Evolutionary conservation across 352 stramenopile genomes (phyloP).

Genomic region (Globisporangium cederbergense): DNA sequence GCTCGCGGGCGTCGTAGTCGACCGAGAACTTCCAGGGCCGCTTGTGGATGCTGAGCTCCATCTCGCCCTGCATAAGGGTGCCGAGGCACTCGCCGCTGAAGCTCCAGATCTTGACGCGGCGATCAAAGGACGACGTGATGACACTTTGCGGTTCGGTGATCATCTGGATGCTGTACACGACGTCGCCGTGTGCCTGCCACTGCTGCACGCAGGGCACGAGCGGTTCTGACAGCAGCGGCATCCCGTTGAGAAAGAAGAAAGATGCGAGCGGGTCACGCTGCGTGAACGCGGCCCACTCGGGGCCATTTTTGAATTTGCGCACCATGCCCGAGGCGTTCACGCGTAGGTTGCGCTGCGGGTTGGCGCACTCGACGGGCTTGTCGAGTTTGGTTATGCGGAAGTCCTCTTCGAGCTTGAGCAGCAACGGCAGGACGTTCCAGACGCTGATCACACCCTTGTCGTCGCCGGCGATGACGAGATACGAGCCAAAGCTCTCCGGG

Average conservation of each 20-base stretch:
- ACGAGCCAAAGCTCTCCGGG: conserved; percentile 27
- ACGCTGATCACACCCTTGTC: conserved; percentile 74
- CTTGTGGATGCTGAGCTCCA: conserved; percentile 27
- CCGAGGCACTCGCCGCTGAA: conserved; percentile 63
- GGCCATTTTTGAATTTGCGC: conserved; percentile 58
- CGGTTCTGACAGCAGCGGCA: conserved; percentile 36
- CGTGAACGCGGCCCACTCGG: conserved; percentile 55
- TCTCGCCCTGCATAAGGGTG: conserved; percentile 71
- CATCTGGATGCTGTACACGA: conserved; percentile 76
- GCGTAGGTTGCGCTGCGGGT: conserved; percentile 69
- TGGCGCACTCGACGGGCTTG: conserved; percentile 61
- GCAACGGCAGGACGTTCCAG: conserved; percentile 67
- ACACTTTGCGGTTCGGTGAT: conserved; percentile 64
- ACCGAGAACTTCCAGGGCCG: conserved; percentile 66
- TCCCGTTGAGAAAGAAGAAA: conserved; percentile 60
- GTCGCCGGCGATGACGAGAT: conserved; percentile 64
- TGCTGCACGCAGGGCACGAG: conserved; percentile 40
- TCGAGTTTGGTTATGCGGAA: conserved; percentile 42
- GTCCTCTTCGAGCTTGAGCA: conserved; percentile 49
- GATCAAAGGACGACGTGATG: conserved; percentile 77
- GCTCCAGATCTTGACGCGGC: conserved; percentile 72
- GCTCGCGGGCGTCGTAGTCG: conserved; percentile 71
- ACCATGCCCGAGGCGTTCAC: conserved; percentile 68
- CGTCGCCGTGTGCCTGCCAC: conserved; percentile 72
- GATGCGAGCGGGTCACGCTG: conserved; percentile 43